Evolutionary conservation across 2,329 filamentous ascomycete species (phyloP), one percentile per base, ranked within the genome.

Genomic region (Diaporthe eres): DNA sequence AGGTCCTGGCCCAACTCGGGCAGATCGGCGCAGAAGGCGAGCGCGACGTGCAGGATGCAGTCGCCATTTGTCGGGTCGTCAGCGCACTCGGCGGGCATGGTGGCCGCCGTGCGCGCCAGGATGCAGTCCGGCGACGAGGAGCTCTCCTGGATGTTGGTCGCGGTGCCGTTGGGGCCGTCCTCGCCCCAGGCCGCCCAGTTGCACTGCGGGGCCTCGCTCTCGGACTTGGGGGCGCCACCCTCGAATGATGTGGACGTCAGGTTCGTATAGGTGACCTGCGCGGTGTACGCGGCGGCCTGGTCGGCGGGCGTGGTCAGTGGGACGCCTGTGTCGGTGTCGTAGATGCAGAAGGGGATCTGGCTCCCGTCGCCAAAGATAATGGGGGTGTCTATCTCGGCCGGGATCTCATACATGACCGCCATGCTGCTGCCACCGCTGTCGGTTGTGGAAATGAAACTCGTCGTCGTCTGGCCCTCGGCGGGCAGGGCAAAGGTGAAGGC

Each of bases 151-250:
- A 58, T 12, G 17, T 58, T 58, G 3, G 28, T 22, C 31, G 28
- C 28, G 10, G 55, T 58, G 31, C 55, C 55, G 55, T 58, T 58
- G 17, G 55, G 28, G 17, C 55, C 55, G 28, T 58, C 55, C 1
- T 58, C 55, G 31, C 55, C 28, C 55, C 55, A 58, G 17, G 55
- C 55, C 9, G 55, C 55, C 55, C 28, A 58, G 55, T 58, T 58
- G 55, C 55, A 58, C 55, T 58, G 55, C 2, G 55, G 55, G 2
- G 55, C 55, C 31, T 58, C 55, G 55, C 55, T 58, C 55, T 58
- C 55, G 19, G 55, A 58, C 55, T 37, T 34, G 1, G 55, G 55
- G 7, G 55, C 55, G 3, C 55, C 55, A 2, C 22, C 28, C 9
- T 37, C 37, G 55, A 58, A 58, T 12, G 55, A 58, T 2, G 28